Evolutionary conservation across 345 rosid genomes (phyloP).

Genomic region (Psidium friedrichsthalianum): DNA sequence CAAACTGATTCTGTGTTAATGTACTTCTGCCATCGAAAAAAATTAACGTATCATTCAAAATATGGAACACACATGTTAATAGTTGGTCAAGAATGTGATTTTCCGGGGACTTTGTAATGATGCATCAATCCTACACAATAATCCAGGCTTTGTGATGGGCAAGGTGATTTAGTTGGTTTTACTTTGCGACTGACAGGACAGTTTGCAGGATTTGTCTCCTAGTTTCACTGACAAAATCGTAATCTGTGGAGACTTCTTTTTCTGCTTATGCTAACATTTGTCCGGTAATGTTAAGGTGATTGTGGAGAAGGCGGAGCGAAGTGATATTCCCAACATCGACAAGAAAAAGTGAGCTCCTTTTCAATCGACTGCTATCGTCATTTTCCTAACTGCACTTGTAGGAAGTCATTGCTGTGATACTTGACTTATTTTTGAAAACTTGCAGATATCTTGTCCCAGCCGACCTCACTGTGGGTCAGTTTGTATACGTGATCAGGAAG

Average conservation of each 20-base stretch:
- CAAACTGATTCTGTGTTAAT: not conserved
- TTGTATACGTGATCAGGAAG: constrained; percentile 74
- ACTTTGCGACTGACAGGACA: not conserved
- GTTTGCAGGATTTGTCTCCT: not conserved
- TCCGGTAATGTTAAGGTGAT: constrained; percentile 36
- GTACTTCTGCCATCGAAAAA: not conserved
- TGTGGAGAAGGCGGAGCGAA: constrained; percentile 71
- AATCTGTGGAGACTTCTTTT: not conserved
- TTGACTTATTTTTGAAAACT: not conserved
- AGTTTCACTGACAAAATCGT: not conserved
- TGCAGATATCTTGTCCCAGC: constrained; percentile 80
- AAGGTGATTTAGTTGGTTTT: not conserved
- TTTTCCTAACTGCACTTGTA: not conserved
- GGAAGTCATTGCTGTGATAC: not conserved
- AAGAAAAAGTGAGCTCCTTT: constrained; percentile 55
- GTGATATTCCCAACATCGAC: constrained; percentile 77
- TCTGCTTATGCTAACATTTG: not conserved
- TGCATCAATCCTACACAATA: not conserved
- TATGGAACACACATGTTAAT: not conserved
- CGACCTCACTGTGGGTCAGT: constrained; percentile 74
- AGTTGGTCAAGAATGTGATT: not conserved
- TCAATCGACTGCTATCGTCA: not conserved
- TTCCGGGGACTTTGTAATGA: not conserved
- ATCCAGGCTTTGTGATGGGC: not conserved
- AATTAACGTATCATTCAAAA: not conserved